Percentiles rank a stretch among this genome's conserved stretches.
Conservation (phyloP, 75 land plant species). For the Picea glauca region DNA sequence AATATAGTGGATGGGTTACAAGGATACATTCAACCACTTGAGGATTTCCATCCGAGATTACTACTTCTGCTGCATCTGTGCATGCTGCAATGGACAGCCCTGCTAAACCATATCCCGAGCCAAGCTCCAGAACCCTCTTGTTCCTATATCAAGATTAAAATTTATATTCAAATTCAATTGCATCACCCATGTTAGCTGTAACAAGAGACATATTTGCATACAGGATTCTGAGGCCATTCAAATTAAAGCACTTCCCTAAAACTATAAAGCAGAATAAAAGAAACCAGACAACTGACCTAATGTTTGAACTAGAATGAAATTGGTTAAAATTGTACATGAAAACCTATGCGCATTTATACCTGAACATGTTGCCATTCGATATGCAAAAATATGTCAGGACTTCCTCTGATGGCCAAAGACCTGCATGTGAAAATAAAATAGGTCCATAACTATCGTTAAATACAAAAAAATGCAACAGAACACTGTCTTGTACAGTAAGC, state of each 20-base stretch:
- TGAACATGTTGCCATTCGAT: constrained; percentile 59
- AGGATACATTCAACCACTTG: constrained; percentile 96
- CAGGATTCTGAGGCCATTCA: too few relatives aligned
- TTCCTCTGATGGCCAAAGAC: constrained; percentile 94
- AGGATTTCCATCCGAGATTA: constrained; percentile 91
- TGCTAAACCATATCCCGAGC: constrained; percentile 93
- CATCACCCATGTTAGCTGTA: too few relatives aligned
- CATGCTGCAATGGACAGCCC: constrained; percentile 73
- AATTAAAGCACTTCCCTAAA: too few relatives aligned
- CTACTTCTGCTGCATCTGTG: constrained; percentile 70
- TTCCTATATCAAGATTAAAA: constrained; percentile 12
- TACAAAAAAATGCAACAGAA: neutral
- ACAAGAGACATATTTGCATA: too few relatives aligned
- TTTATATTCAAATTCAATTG: too few relatives aligned
- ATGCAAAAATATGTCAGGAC: constrained; percentile 75
- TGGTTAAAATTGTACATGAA: too few relatives aligned
- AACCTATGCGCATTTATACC: too few relatives aligned
- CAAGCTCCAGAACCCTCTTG: constrained; percentile 86
- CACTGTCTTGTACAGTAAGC: neutral
- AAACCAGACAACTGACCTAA: too few relatives aligned
- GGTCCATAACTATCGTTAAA: too few relatives aligned
- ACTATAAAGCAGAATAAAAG: too few relatives aligned
- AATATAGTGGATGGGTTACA: neutral
- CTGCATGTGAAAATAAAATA: neutral
- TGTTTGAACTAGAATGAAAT: too few relatives aligned